A percentile compares a stretch with the other conserved stretches of the same genome.
Conservation (phyloP, 306 rosid genomes). For the Fragaria iinumae region DNA sequence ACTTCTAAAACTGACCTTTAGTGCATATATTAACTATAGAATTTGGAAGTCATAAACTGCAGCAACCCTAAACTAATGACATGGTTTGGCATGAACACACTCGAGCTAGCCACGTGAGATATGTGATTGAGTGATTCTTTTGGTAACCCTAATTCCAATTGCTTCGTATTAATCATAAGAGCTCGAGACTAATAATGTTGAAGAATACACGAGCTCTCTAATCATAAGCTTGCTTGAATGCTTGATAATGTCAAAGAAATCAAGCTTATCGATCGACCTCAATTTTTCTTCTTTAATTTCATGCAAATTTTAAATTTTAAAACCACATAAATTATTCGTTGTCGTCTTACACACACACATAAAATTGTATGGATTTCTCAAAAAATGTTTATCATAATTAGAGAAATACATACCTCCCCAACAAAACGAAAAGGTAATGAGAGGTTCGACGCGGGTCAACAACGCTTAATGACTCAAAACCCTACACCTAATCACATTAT, state of each 20-base stretch:
- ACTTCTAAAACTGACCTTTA: background rate
- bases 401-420: background rate
- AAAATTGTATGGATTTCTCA: no score
- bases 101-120: conserved; percentile 1
- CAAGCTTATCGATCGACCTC: background rate
- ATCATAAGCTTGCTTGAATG: background rate
- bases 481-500: conserved; percentile 1
- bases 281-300: background rate
- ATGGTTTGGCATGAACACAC: background rate
- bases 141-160: no score
- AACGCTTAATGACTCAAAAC: background rate
- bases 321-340: background rate
- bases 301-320: background rate
- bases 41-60: background rate
- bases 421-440: background rate
- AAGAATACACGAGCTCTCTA: background rate
- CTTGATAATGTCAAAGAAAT: background rate
- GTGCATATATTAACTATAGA: background rate
- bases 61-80: background rate
- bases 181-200: background rate
- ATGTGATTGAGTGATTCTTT: no score
- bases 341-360: background rate
- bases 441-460: background rate
- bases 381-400: background rate
- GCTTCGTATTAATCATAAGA: no score